These are phyloP conservation scores for Yamadazyma spencermartinsiae DNA, from an alignment of 1,139 yeast genomes.

Conservation along the genomic window DNA sequence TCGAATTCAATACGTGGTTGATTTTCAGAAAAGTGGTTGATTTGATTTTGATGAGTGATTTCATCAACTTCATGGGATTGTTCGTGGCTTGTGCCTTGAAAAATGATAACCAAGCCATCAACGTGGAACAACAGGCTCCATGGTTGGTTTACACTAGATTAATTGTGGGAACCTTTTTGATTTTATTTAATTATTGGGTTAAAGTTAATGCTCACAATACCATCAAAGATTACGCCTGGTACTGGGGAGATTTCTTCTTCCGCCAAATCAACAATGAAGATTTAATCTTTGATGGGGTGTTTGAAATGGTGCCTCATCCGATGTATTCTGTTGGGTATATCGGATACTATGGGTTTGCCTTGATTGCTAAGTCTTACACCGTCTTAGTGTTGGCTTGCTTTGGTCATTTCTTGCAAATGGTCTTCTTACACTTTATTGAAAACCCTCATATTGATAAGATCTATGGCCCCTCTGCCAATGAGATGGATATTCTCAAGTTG, in stretches of 20 bases:
- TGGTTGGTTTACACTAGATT: conserved; percentile 42
- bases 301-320: conserved; percentile 91
- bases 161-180: conserved; percentile 46
- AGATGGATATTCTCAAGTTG: conserved; percentile 36
- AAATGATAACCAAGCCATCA: conserved; percentile 41
- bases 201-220: conserved; percentile 87
- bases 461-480: conserved; percentile 52
- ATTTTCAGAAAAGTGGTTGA: conserved; percentile 80
- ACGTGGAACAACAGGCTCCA: conserved; percentile 27
- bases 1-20: conserved; percentile 84
- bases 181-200: conserved; percentile 81
- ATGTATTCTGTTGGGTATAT: conserved; percentile 91
- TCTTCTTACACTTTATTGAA: conserved; percentile 74
- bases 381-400: conserved; percentile 69
- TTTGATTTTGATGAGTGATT: conserved; percentile 83
- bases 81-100: conserved; percentile 59
- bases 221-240: conserved; percentile 91
- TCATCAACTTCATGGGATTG: conserved; percentile 70
- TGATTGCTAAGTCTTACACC: conserved; percentile 74
- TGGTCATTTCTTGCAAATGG: conserved; percentile 81
- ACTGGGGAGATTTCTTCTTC: conserved; percentile 93
- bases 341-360: conserved; percentile 84
- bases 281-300: conserved; percentile 85
- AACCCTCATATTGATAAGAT: conserved; percentile 88
- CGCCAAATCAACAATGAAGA: conserved; percentile 73